phyloP scores from a whole-genome alignment of 2,329 filamentous ascomycete species.

The Colletotrichum somersetense region DNA sequence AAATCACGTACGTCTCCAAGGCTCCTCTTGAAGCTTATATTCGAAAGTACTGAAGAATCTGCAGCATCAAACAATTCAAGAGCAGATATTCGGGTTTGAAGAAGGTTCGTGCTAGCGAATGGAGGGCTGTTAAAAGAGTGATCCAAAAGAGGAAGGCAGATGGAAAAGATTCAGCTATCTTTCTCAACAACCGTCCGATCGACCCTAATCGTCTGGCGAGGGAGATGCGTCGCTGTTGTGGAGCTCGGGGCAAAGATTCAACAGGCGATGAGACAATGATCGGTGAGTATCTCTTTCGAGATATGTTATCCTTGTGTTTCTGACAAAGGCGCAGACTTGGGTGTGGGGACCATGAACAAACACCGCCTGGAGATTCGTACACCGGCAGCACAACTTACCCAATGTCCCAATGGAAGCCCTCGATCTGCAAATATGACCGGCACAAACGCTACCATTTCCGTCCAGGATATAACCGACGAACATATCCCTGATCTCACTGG shows the following conservation, averaged over 20 bases:
- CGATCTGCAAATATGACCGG: background rate
- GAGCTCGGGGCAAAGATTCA: background rate
- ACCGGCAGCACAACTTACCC: background rate
- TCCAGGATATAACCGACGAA: background rate
- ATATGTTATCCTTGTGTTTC: background rate
- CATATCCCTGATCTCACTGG: background rate
- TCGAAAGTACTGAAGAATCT: background rate
- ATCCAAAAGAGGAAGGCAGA: background rate
- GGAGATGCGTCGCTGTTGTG: background rate
- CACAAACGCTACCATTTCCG: background rate
- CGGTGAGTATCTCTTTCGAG: background rate
- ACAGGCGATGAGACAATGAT: background rate
- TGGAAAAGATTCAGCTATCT: background rate
- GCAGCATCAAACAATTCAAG: background rate
- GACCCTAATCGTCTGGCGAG: background rate
- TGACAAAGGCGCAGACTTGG: background rate
- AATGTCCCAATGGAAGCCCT: background rate
- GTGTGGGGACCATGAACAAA: background rate
- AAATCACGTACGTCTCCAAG: background rate
- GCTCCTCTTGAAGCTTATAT: fast-evolving
- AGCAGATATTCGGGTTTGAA: conserved; percentile 5
- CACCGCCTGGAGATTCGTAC: conserved; percentile 4
- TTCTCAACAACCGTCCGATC: background rate
- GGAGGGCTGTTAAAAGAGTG: background rate
- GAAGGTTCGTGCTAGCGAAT: conserved; percentile 3